phyloP scores from a whole-genome alignment of 805 yeast genomes.

The Hemisphaericaspora nanyangensis region DNA sequence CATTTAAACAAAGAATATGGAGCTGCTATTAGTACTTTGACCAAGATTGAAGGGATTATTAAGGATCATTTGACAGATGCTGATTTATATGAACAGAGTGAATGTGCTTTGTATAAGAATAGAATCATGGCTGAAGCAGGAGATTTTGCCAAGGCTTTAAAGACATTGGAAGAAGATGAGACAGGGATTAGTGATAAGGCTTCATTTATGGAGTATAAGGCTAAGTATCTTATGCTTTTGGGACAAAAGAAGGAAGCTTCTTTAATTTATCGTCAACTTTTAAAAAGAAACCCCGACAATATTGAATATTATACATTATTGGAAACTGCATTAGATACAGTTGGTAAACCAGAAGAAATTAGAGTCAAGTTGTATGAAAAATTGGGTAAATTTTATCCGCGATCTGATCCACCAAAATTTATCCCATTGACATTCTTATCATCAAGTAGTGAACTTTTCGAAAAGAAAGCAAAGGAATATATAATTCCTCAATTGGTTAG shows the following conservation, averaged over 20 bases:
- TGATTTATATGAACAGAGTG: constrained; percentile 77
- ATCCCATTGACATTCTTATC: constrained; percentile 73
- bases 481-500: constrained; percentile 59
- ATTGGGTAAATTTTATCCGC: constrained; percentile 70
- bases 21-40: constrained; percentile 67
- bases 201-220: constrained; percentile 63
- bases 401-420: constrained; percentile 73
- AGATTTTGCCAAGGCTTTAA: constrained; percentile 60
- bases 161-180: constrained; percentile 50
- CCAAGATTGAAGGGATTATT: constrained; percentile 72
- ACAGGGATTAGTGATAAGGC: constrained; percentile 52
- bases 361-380: constrained; percentile 62
- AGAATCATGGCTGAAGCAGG: constrained; percentile 61
- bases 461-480: constrained; percentile 47
- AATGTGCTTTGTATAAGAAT: constrained; percentile 72
- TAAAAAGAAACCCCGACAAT: constrained; percentile 85
- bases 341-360: constrained; percentile 37
- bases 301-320: constrained; percentile 59
- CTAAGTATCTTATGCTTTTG: constrained; percentile 55
- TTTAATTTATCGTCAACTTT: constrained; percentile 57
- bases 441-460: constrained; percentile 47
- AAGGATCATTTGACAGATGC: constrained; percentile 62
- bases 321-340: constrained; percentile 60
- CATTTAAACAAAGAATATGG: constrained; percentile 65
- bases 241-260: constrained; percentile 64